Conservation (phyloP, 2,329 filamentous ascomycete species). For the Nemania sp. region DNA sequence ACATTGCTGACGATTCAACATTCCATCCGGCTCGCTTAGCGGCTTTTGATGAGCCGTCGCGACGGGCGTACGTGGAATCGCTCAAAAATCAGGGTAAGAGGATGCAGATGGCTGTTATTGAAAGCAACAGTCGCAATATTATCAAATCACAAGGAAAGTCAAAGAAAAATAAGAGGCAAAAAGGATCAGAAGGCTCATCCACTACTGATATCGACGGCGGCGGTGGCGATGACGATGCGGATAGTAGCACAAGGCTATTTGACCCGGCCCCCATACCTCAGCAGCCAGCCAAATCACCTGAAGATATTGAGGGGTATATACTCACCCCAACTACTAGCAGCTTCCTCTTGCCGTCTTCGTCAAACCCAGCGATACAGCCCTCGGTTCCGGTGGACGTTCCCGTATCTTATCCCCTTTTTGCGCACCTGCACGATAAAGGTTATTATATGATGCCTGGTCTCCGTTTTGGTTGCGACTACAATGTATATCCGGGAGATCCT, state of each 20-base stretch:
- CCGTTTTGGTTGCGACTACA: slow-evolving; percentile 92
- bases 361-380: slow-evolving; percentile 5
- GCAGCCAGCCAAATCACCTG: slow-evolving; percentile 7
- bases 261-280: slow-evolving; percentile 18
- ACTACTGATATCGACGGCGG: background rate
- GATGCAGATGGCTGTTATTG: slow-evolving; percentile 37
- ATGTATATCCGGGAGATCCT: slow-evolving; percentile 93
- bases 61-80: slow-evolving; percentile 65
- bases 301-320: slow-evolving; percentile 25
- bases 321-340: slow-evolving; percentile 47
- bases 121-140: slow-evolving; percentile 24
- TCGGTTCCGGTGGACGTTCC: slow-evolving; percentile 39
- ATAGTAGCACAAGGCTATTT: slow-evolving; percentile 26
- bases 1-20: slow-evolving; percentile 76
- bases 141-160: slow-evolving; percentile 14
- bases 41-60: slow-evolving; percentile 59
- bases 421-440: slow-evolving; percentile 73
- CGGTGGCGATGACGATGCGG: slow-evolving; percentile 16
- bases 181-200: slow-evolving; percentile 1
- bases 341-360: slow-evolving; percentile 33
- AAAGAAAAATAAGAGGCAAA: slow-evolving; percentile 21
- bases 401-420: slow-evolving; percentile 73
- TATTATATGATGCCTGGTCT: slow-evolving; percentile 92
- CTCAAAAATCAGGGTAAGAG: slow-evolving; percentile 48
- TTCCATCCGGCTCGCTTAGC: slow-evolving; percentile 69